These are phyloP conservation scores for Globisporangium takayamanum DNA, from an alignment of 352 stramenopile genomes.

Conservation along the genomic window DNA sequence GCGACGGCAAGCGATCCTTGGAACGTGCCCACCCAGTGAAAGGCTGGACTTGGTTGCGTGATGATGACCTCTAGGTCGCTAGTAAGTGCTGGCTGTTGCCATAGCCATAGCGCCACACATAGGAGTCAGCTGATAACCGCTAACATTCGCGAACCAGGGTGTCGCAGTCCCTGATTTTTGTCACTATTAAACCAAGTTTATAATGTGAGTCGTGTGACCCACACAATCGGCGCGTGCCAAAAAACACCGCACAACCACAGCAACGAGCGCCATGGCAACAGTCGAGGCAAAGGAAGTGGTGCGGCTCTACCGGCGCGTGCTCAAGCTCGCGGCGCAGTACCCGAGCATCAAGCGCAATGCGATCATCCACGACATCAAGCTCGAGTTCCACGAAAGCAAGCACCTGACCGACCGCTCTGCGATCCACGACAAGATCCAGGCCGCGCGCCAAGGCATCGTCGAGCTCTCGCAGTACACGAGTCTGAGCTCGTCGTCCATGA, in stretches of 20 bases:
- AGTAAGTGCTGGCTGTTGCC: no score
- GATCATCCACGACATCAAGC: slow-evolving; percentile 80
- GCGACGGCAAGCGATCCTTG: no score
- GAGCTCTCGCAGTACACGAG: slow-evolving; percentile 74
- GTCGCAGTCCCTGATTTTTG: neutral
- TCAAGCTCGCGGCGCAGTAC: slow-evolving; percentile 79
- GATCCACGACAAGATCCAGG: slow-evolving; percentile 63
- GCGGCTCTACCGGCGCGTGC: slow-evolving; percentile 75
- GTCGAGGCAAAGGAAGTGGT: slow-evolving; percentile 48
- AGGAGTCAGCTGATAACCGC: no score
- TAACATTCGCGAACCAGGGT: no score
- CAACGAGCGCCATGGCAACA: slow-evolving; percentile 13
- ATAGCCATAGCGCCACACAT: no score
- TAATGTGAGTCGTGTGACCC: neutral
- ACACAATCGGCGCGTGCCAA: neutral
- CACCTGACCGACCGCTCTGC: slow-evolving; percentile 41
- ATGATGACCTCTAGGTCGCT: no score
- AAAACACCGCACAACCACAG: slow-evolving; percentile 6
- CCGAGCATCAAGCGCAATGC: slow-evolving; percentile 81
- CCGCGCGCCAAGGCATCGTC: slow-evolving; percentile 60
- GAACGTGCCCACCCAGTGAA: no score
- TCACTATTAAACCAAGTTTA: neutral
- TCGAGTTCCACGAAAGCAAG: slow-evolving; percentile 80
- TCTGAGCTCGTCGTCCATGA: slow-evolving; percentile 45
- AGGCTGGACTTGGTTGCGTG: no score